Conservation (phyloP, 371 early-diverging fungal species). For the Capillidium heterosporum region DNA sequence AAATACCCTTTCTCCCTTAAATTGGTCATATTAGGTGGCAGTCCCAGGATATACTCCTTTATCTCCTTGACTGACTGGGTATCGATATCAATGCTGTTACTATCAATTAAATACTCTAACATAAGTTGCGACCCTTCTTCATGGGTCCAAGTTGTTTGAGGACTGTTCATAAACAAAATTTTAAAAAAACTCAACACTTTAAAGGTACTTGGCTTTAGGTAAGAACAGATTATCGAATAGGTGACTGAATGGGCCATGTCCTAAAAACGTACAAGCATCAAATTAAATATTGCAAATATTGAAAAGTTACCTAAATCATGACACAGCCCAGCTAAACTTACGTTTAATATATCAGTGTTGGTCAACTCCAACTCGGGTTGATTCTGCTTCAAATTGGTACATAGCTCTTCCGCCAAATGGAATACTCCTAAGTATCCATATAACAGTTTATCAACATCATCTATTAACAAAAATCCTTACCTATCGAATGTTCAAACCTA, state of each 20-base stretch:
- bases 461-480: conserved; percentile 15
- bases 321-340: conserved; percentile 80
- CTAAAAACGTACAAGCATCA: conserved; percentile 11
- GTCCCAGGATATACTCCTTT: conserved; percentile 67
- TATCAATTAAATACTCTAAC: conserved; percentile 66
- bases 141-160: conserved; percentile 65
- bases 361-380: conserved; percentile 74
- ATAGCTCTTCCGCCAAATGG: conserved; percentile 57
- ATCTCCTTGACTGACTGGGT: conserved; percentile 52
- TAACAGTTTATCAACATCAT: background rate
- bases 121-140: conserved; percentile 77
- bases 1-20: conserved; percentile 35
- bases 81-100: conserved; percentile 57
- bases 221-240: conserved; percentile 82
- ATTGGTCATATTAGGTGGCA: conserved; percentile 17
- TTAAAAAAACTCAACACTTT: background rate
- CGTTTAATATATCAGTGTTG: conserved; percentile 59
- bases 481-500: conserved; percentile 76
- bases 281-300: background rate
- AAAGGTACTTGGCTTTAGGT: conserved; percentile 26
- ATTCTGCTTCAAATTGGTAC: conserved; percentile 38
- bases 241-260: conserved; percentile 90
- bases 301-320: conserved; percentile 70
- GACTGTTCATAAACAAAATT: conserved; percentile 14
- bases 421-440: conserved; percentile 35